Percentiles rank a stretch among this genome's conserved stretches.
Conservation (phyloP, 176 grass and related monocot species). For the Puccinellia tenuiflora region DNA sequence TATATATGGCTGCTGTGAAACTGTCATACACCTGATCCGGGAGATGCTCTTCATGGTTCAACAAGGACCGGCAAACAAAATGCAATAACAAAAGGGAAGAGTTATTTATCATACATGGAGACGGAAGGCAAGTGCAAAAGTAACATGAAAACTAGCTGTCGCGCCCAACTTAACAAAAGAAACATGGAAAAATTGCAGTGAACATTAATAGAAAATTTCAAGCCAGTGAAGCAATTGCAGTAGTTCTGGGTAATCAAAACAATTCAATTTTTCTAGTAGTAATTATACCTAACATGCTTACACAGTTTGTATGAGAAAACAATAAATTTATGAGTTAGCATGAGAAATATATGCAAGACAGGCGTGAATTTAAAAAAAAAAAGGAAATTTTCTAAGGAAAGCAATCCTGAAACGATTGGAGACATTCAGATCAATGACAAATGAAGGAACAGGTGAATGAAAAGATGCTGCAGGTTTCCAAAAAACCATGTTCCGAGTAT, state of each 20-base stretch:
- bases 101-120: too few relatives aligned
- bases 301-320: conserved; percentile 32
- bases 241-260: neutral
- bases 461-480: conserved; percentile 14
- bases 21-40: too few relatives aligned
- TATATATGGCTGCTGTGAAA: too few relatives aligned
- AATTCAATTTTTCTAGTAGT: neutral
- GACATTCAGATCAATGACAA: neutral
- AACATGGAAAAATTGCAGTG: too few relatives aligned
- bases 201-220: too few relatives aligned
- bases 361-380: conserved; percentile 73
- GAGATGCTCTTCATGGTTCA: too few relatives aligned
- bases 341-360: conserved; percentile 81
- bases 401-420: neutral
- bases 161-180: too few relatives aligned
- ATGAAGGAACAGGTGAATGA: conserved; percentile 16
- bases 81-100: too few relatives aligned
- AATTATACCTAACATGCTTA: neutral
- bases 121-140: too few relatives aligned
- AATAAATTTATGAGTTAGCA: conserved; percentile 81
- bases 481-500: conserved; percentile 19
- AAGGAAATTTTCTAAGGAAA: conserved; percentile 43
- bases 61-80: too few relatives aligned
- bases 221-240: neutral
- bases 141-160: too few relatives aligned